Percentiles rank a stretch among this genome's conserved stretches.
These are phyloP conservation scores for Quercus engelmannii DNA, from an alignment of 306 rosid species.

Conservation along the genomic window DNA sequence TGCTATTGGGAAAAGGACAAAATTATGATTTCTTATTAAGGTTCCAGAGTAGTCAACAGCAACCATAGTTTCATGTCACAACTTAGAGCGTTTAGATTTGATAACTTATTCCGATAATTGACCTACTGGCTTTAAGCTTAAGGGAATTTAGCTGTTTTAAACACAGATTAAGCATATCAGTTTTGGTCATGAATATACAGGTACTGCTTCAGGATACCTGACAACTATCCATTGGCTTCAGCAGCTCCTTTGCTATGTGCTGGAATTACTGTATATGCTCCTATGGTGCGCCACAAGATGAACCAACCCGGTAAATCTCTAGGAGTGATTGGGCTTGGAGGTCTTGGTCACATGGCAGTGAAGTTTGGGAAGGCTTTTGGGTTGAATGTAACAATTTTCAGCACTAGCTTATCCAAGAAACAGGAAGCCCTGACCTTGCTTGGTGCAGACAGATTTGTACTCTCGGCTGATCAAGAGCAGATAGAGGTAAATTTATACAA, in stretches of 20 bases:
- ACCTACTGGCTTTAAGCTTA: too few relatives aligned
- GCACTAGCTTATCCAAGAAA: constrained; percentile 83
- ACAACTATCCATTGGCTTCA: constrained; percentile 67
- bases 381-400: constrained; percentile 67
- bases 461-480: constrained; percentile 67
- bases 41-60: too few relatives aligned
- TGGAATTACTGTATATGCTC: constrained; percentile 83
- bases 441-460: constrained; percentile 74
- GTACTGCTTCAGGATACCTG: constrained; percentile 75
- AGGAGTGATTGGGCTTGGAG: constrained; percentile 91
- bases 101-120: too few relatives aligned
- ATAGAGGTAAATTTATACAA: constrained; percentile 44
- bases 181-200: constrained; percentile 40
- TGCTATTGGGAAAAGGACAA: too few relatives aligned
- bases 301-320: constrained; percentile 86
- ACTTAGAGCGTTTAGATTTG: too few relatives aligned
- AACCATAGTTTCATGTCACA: too few relatives aligned
- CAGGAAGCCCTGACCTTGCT: constrained; percentile 69
- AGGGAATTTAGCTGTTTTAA: neutral
- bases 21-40: too few relatives aligned
- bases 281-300: constrained; percentile 84
- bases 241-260: constrained; percentile 96
- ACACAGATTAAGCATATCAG: neutral
- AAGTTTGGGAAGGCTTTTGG: constrained; percentile 86
- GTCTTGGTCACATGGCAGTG: constrained; percentile 93